Percentiles rank a stretch among this genome's conserved stretches.
These are phyloP conservation scores for Xylona heveae DNA, from an alignment of 495 filamentous ascomycete species.

Conservation along the genomic window DNA sequence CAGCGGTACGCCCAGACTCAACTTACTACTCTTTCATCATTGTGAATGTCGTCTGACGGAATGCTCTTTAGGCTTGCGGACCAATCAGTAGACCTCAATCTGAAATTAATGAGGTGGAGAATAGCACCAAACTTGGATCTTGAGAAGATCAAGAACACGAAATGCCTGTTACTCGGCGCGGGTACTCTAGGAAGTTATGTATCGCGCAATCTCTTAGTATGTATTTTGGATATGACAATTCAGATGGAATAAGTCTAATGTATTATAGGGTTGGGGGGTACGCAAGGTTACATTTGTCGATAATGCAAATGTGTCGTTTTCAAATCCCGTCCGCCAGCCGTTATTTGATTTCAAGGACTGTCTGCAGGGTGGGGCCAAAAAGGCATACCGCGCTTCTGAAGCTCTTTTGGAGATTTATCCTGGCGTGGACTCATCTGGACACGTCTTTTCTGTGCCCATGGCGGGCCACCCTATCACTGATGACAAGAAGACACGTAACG, in stretches of 20 bases:
- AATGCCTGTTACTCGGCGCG: constrained; percentile 82
- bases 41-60: too few relatives aligned
- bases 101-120: constrained; percentile 97
- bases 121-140: constrained; percentile 76
- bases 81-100: constrained; percentile 89
- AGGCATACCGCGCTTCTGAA: constrained; percentile 64
- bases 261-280: constrained; percentile 72
- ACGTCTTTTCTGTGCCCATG: constrained; percentile 80
- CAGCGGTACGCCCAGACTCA: constrained; percentile 31
- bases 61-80: constrained; percentile 50
- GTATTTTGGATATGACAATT: constrained; percentile 1
- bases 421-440: constrained; percentile 59
- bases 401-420: constrained; percentile 75
- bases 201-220: constrained; percentile 58
- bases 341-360: constrained; percentile 83
- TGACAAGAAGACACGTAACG: constrained; percentile 35
- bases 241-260: background rate
- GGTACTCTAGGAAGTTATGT: constrained; percentile 91
- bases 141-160: constrained; percentile 73
- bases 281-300: constrained; percentile 91
- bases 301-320: constrained; percentile 83
- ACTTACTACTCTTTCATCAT: constrained; percentile 1
- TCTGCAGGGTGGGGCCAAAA: constrained; percentile 61
- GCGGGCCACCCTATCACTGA: constrained; percentile 72
- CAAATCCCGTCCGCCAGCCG: constrained; percentile 92